A percentile compares a stretch with the other conserved stretches of the same genome.
These are phyloP conservation scores for Papiliotrema terrestris DNA, from an alignment of 1,284 basidiomycete genomes.

Conservation along the genomic window DNA sequence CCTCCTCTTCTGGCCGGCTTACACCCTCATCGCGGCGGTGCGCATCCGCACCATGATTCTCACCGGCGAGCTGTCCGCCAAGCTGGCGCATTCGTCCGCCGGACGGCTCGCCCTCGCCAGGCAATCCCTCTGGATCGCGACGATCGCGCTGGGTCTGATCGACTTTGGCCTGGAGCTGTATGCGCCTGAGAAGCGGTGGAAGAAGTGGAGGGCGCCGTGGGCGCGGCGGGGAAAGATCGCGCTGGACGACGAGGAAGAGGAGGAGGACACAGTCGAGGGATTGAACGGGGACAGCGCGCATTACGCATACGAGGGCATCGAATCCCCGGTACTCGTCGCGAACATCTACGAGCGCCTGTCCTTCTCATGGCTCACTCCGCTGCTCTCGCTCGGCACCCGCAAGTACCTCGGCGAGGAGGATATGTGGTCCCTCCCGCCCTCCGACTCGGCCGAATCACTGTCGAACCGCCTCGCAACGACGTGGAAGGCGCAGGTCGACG, in stretches of 20 bases:
- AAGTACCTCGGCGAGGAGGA: slow-evolving; percentile 71
- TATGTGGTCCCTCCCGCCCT: slow-evolving; percentile 62
- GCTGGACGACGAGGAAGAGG: slow-evolving; percentile 39
- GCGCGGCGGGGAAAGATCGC: slow-evolving; percentile 30
- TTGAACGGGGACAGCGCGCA: slow-evolving; percentile 17
- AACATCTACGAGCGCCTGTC: slow-evolving; percentile 64
- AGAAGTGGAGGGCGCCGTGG: slow-evolving; percentile 19
- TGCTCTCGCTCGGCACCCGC: slow-evolving; percentile 38
- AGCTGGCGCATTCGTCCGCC: slow-evolving; percentile 16
- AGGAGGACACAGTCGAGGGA: slow-evolving; percentile 28
- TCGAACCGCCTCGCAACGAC: slow-evolving; percentile 58
- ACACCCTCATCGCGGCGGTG: slow-evolving; percentile 56
- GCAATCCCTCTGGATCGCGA: slow-evolving; percentile 46
- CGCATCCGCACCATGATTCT: slow-evolving; percentile 62
- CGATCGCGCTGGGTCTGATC: slow-evolving; percentile 55
- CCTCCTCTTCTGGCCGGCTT: slow-evolving; percentile 79
- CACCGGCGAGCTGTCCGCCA: slow-evolving; percentile 27
- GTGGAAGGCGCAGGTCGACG: slow-evolving; percentile 48
- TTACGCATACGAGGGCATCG: slow-evolving; percentile 54
- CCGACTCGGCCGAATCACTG: slow-evolving; percentile 70
- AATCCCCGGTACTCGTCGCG: slow-evolving; percentile 72
- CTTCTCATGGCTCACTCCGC: slow-evolving; percentile 44
- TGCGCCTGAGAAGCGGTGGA: slow-evolving; percentile 59
- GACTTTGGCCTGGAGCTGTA: slow-evolving; percentile 68
- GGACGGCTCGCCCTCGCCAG: slow-evolving; percentile 36